Evolutionary conservation across 495 filamentous ascomycete genomes (phyloP), one percentile per base, ranked within the genome.

Genomic region (Sporormia fimetaria): DNA sequence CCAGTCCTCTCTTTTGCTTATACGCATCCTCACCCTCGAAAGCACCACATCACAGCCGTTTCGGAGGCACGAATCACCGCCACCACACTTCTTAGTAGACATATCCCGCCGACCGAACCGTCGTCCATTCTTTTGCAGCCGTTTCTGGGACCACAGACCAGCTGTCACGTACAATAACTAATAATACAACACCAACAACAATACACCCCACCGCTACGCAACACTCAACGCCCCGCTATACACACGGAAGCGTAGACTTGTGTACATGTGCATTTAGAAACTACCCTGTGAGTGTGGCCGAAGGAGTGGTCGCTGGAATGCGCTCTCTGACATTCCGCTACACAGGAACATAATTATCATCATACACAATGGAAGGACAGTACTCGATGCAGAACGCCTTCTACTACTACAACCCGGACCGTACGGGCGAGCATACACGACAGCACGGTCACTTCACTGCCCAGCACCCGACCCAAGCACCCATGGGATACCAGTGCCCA

Each of bases 321-420:
- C 23, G 23, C n/a, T 8, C 14, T 33, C 47, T 51, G 21, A 51
- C 47, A 45, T 45, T 44, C 36, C 41, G 20, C 12, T 27, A 7
- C 6, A 49, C 21, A 31, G 40, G 27, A 42, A 27, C 7, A 27
- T 7, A 27, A 47, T 21, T 23, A 43, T 37, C 32, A 33, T 33
- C 47, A 48, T 21, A 41, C 37, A 37, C 59, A 55, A 78, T 78
- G 74, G 74, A 75, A 54, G 60, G 66, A 49, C 63, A 69, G 56
- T 77, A 78, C 56, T 57, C 66, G 40, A 63, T 74, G 48, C 65
- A 60, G 53, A 60, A 54, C 34, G 56, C 68, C 12, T 95, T 92
- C 71, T 87, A 82, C 75, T 94, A 88, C 70, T 96, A 94, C 65
- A 80, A 75, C 49, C 79, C 79, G 42, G 83, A 88, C 39, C 72